Evolutionary conservation across 192 early-diverging fungal species (phyloP).

Genomic region (Glomus cerebriforme): DNA sequence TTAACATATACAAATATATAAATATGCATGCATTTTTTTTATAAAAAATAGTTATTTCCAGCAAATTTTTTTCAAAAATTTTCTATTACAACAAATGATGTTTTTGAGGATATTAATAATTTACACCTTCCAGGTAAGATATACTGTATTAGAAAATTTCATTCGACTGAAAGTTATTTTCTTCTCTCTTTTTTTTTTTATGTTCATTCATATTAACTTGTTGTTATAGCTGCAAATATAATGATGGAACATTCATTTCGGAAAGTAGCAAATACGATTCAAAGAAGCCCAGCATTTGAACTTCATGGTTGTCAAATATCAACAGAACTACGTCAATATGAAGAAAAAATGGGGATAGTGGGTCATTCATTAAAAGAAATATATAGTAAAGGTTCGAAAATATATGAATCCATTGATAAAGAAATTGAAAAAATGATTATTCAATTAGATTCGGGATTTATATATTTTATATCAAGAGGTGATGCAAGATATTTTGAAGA

Average conservation of each 20-base stretch:
- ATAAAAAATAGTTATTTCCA: not conserved
- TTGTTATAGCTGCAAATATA: no score
- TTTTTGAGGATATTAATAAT: not conserved
- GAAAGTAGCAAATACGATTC: not conserved
- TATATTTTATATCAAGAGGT: not conserved
- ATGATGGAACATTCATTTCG: no score
- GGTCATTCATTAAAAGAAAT: not conserved
- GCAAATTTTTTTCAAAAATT: not conserved
- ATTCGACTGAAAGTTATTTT: no score
- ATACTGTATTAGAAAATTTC: no score
- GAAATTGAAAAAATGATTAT: conserved; percentile 5
- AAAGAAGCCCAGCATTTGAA: conserved; percentile 14
- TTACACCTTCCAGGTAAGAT: not conserved
- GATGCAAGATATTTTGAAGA: not conserved
- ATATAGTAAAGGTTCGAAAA: not conserved
- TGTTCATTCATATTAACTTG: no score
- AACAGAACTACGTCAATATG: not conserved
- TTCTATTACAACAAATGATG: not conserved
- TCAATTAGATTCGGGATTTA: no score
- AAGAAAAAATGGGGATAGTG: not conserved
- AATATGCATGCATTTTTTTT: no score
- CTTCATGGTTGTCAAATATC: not conserved
- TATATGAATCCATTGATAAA: conserved; percentile 10
- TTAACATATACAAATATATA: no score
- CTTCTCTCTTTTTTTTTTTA: no score